Percentiles rank a stretch among this genome's conserved stretches.
Evolutionary conservation across 2,329 filamentous ascomycete genomes (phyloP).

Genomic region (Diaporthe sp.): DNA sequence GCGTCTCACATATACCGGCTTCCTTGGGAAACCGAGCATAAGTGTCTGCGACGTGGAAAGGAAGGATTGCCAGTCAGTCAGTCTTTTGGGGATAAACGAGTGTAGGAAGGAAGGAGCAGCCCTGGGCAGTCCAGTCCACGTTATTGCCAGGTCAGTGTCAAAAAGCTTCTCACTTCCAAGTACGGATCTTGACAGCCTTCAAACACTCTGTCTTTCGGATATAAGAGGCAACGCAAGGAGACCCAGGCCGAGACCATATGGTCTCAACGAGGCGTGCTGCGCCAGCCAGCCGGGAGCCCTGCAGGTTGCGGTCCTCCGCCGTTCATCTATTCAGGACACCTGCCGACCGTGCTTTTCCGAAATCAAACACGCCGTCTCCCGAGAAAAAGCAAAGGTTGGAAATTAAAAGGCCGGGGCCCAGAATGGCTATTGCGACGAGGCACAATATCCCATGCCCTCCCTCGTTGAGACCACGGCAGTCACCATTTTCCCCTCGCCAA

Average conservation of each 20-base stretch:
- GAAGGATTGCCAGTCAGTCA: neutral
- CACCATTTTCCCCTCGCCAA: neutral
- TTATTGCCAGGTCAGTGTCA: neutral
- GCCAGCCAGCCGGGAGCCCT: neutral
- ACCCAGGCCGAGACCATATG: neutral
- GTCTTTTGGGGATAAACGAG: neutral
- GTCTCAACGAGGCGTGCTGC: conserved; percentile 3
- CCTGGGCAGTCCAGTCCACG: neutral
- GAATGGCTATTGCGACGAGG: neutral
- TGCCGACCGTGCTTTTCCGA: conserved; percentile 8
- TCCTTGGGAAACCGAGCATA: neutral
- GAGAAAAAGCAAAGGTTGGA: conserved; percentile 12
- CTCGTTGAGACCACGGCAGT: neutral
- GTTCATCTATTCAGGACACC: conserved; percentile 13
- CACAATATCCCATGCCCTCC: neutral
- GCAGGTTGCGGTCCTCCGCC: neutral
- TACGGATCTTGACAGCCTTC: neutral
- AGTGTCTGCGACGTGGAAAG: neutral
- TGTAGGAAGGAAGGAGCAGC: conserved; percentile 7
- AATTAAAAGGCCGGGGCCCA: neutral
- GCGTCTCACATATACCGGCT: neutral
- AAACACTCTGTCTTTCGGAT: neutral
- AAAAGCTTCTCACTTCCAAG: neutral
- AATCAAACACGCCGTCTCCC: conserved; percentile 10
- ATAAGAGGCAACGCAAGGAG: neutral